Base-by-base conservation (phyloP, 768 basidiomycete genomes). In the Candolleomyces aberdarensis region DNA sequence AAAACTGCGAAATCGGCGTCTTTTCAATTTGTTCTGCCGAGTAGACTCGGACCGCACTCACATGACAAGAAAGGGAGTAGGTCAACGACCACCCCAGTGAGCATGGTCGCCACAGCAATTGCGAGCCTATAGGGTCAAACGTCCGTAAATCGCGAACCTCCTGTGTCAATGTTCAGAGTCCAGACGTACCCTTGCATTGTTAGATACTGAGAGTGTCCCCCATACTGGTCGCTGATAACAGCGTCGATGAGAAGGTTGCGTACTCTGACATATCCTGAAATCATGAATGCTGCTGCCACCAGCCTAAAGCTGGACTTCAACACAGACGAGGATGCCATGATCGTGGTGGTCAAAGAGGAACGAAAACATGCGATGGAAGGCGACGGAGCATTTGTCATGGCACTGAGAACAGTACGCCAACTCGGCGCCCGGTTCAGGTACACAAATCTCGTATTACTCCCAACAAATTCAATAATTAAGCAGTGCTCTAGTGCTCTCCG, bases 181-280 rank as follows among this genome's bases (percentile, higher is more conserved):
- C 11, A 44, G 22, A 67, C 80, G 19, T 62, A 86, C 91, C 89
- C 89, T 72, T 91, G 85, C 64, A 92, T 89, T 0, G 92, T 94
- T 57, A 94, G 74, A 67, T 83, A 94, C 69, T 88, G 87, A 51
- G 80, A 81, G 64, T 85, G 84, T 0, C 90, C 90, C 1, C 88
- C 88, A 63, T 80, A 83, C 65, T 83, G 84, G 3, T 64, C 58
- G 1, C 61, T 59, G 44, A 86, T 79, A 63, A 71, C 75, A 1
- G 60, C 59, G 56, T 71, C 66, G 5, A 75, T 61, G 17, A 63
- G 57, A 11, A 78, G 62, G 5, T 57, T 59, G 41, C 65, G 61
- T 3, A 80, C 61, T 41, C 69, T 68, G 3, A 65, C 57, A 59
- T 70, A 80, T 8, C 79, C 80, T 60, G 74, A 75, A 5, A 66